Base-by-base conservation (phyloP, 768 basidiomycete genomes). In the Phanerodontia chrysosporium region DNA sequence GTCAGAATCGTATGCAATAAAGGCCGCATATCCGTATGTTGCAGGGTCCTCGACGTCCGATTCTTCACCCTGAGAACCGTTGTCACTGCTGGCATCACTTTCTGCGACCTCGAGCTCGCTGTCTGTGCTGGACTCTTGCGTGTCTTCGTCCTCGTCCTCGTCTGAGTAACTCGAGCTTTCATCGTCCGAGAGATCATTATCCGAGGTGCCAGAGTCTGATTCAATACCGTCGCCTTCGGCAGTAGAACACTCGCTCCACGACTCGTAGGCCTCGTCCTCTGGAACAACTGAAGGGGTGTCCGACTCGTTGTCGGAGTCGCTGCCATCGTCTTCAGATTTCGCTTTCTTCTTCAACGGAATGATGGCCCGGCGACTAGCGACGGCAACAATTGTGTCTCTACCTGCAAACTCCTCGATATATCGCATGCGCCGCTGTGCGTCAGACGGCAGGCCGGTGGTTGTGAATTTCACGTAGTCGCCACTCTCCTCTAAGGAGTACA, bases 241-340 rank as follows among this genome's bases (percentile, higher is more conserved):
- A 5, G 49, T 32, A 1, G 49, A 51, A 22, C 49, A 51, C 29
- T 51, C 29, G 29, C 49, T 51, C 29, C 49, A 51, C 10, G 49
- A 51, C 18, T 51, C 49, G 28, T 51, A 51, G 2, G 49, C 49
- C 49, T 51, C 49, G 49, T 51, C 49, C 29, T 51, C 49, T 7
- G 28, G 30, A n/a, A 9, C 9, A 13, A 30, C 49, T n/a, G 49
- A 51, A 32, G 49, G 22, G 29, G 29, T 29, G 28, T 51, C 49
- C 9, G 49, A 51, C n/a, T 51, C 48, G 10, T 49, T 16, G 14
- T 35, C 39, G 4, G 39, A 42, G 29, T 51, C 49, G 30, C 49
- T 30, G 27, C 22, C 46, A n/a, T 51, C 49, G 49, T 51, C 28
- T 16, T 28, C 30, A 21, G 30, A 30, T 12, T 28, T 51, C 16